These are phyloP conservation scores for Lepidium sativum DNA, from an alignment of 345 rosid species.

Conservation along the genomic window DNA sequence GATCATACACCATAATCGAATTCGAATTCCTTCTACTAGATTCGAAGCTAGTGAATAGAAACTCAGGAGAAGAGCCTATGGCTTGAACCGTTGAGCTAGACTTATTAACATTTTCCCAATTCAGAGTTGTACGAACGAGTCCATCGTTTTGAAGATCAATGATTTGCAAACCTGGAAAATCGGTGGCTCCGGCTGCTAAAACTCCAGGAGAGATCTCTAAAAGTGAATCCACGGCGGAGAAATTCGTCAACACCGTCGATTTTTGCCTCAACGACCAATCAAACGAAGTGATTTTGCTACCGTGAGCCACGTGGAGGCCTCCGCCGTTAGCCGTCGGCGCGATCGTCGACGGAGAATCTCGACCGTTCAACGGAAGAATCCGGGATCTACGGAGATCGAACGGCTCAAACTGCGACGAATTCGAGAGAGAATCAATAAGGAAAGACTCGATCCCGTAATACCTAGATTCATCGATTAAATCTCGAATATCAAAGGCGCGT, in stretches of 20 bases:
- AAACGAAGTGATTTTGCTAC: slow-evolving; percentile 81
- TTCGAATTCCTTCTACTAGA: slow-evolving; percentile 84
- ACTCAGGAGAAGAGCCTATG: slow-evolving; percentile 52
- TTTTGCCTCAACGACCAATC: slow-evolving; percentile 74
- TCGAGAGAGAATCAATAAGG: slow-evolving; percentile 45
- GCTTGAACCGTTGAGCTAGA: slow-evolving; percentile 85
- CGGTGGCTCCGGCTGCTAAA: slow-evolving; percentile 85
- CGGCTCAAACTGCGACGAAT: slow-evolving; percentile 65
- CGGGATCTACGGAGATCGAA: slow-evolving; percentile 58
- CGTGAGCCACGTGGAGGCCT: slow-evolving; percentile 72
- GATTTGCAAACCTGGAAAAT: slow-evolving; percentile 74
- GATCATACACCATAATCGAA: slow-evolving; percentile 72
- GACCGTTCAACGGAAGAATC: slow-evolving; percentile 51
- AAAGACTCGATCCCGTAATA: slow-evolving; percentile 64
- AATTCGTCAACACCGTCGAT: slow-evolving; percentile 63
- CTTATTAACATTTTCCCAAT: slow-evolving; percentile 63
- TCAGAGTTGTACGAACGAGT: slow-evolving; percentile 39
- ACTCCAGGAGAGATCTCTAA: slow-evolving; percentile 46
- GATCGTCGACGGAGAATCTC: slow-evolving; percentile 61
- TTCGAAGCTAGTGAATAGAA: slow-evolving; percentile 80
- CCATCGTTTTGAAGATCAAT: slow-evolving; percentile 70
- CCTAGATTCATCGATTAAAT: slow-evolving; percentile 68
- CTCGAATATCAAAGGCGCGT: slow-evolving; percentile 47
- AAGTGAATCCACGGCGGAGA: slow-evolving; percentile 81
- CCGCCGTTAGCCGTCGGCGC: slow-evolving; percentile 48